Evolutionary conservation across 768 basidiomycete genomes (phyloP), one percentile per base, ranked within the genome.

Genomic region (Phanerodontia chrysosporium): DNA sequence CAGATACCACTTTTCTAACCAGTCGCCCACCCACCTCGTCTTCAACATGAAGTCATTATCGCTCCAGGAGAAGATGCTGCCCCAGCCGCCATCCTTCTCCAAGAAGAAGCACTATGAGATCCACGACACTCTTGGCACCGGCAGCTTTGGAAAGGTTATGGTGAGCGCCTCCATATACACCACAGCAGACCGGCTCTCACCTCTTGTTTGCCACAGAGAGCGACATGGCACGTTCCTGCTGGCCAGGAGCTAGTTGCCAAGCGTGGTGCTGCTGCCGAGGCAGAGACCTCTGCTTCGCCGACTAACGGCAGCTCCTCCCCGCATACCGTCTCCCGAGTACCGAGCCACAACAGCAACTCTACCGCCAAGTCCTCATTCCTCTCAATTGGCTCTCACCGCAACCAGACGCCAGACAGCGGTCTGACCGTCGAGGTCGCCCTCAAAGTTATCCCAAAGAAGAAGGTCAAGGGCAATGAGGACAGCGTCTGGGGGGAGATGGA

Each of bases 401-500:
- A 53, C 63, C 53, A 39, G 66, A 27, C 60, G 67, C n/a, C 61
- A n/a, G 42, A 60, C 39, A 65, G 10, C 64, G 61, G 62, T 1
- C 65, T 82, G 16, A 81, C 75, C 16, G 86, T 90, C 68, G 88
- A 90, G 5, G 91, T 94, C 1, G 92, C 91, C 5, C 74, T 90
- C 64, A 97, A 97, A 75, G 83, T 95, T 59, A 97, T 99, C 58
- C 81, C 90, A 5, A 98, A 98, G 83, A 95, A 96, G 75, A 91
- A 92, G 66, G 92, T 97, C 55, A 94, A 93, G 71, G 90, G 92
- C 10, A 92, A 95, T 66, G 92, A 95, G 69, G 81, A 77, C 45
- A 85, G 83, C 54, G 94, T 98, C 0, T 93, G 92, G 85, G 83
- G 85, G 7, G 97, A 99, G 75, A 96, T 98, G 88, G 85, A 92